These are phyloP conservation scores for Quercus agrifolia DNA, from an alignment of 306 rosid species.

Conservation along the genomic window DNA sequence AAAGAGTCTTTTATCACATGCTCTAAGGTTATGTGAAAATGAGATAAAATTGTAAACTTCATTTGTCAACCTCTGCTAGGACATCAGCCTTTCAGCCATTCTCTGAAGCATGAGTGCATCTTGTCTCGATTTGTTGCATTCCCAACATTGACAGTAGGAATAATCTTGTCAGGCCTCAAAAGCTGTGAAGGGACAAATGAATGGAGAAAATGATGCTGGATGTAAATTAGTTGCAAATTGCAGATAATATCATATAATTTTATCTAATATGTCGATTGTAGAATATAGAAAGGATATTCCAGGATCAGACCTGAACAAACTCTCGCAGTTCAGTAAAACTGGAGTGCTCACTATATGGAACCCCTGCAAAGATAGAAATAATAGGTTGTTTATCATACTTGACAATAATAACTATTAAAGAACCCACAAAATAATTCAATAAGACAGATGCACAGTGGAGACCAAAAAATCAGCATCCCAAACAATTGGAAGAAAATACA, in stretches of 20 bases:
- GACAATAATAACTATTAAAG: constrained; percentile 2
- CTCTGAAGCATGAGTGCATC: constrained; percentile 52
- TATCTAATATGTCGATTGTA: neutral
- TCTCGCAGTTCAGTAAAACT: constrained; percentile 52
- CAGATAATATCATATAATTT: neutral
- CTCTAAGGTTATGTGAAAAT: neutral
- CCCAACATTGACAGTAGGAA: constrained; percentile 50
- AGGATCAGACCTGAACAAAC: constrained; percentile 47
- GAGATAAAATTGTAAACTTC: neutral
- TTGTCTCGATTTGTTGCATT: constrained; percentile 47
- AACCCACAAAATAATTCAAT: constrained; percentile 2
- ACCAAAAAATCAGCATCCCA: constrained; percentile 12
- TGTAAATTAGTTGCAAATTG: neutral
- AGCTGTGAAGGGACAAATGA: constrained; percentile 25
- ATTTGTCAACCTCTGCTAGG: neutral
- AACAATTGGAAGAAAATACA: neutral
- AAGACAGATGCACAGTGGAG: neutral
- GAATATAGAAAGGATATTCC: neutral
- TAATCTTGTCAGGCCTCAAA: constrained; percentile 50
- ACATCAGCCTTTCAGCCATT: constrained; percentile 38
- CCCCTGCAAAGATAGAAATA: constrained; percentile 36
- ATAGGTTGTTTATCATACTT: constrained; percentile 2
- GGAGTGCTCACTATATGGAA: constrained; percentile 66
- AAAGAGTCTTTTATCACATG: neutral
- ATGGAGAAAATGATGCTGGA: neutral